Evolutionary conservation across 1,284 basidiomycete genomes (phyloP).

Genomic region (Sanghuangporus sanghuang): DNA sequence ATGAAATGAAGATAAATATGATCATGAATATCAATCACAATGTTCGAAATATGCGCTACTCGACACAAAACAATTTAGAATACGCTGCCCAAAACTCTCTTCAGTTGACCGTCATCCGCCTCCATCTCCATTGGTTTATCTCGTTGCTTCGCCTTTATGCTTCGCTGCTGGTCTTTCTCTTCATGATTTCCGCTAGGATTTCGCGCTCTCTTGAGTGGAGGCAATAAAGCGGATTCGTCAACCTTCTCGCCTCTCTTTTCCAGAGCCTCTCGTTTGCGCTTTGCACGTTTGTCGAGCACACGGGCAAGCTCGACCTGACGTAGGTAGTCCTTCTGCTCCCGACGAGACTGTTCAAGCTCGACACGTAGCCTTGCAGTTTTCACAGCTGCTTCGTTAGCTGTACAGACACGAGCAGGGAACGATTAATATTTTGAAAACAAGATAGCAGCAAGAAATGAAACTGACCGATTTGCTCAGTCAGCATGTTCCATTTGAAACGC

Average conservation of each 20-base stretch:
- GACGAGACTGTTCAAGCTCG: conserved; percentile 83
- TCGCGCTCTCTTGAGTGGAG: conserved; percentile 29
- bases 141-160: conserved; percentile 24
- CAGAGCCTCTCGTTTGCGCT: conserved; percentile 46
- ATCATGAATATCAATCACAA: neutral
- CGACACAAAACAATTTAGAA: conserved; percentile 34
- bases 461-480: conserved; percentile 97
- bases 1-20: no score
- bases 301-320: conserved; percentile 92
- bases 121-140: conserved; percentile 21
- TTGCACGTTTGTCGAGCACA: conserved; percentile 83
- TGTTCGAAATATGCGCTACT: neutral
- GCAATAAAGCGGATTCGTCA: conserved; percentile 41
- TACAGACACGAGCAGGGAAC: neutral
- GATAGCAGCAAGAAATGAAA: conserved; percentile 20
- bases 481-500: conserved; percentile 98
- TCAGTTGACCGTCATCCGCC: conserved; percentile 31
- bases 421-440: neutral
- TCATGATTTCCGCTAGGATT: conserved; percentile 14
- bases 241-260: conserved; percentile 20
- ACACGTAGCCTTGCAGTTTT: conserved; percentile 85
- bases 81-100: conserved; percentile 48
- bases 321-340: conserved; percentile 92
- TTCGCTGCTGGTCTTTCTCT: conserved; percentile 27
- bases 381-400: conserved; percentile 90